Percentiles rank a stretch among this genome's conserved stretches.
Conservation (phyloP, 2,329 filamentous ascomycete genomes). For the Parastagonospora avenae region DNA sequence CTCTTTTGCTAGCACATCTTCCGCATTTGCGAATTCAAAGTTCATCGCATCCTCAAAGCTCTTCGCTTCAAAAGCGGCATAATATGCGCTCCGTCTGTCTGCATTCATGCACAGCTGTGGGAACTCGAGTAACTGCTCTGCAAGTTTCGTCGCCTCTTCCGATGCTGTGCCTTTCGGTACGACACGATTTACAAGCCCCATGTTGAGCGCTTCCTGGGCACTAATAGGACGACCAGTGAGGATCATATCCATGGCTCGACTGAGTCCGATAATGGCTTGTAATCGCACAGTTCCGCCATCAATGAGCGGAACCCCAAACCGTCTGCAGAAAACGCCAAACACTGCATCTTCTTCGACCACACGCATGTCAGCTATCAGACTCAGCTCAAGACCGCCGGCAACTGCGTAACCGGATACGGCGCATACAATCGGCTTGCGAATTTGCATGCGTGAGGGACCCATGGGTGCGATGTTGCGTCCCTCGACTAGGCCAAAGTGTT, state of each 20-base stretch:
- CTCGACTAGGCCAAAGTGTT: constrained; percentile 39
- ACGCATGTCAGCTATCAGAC: constrained; percentile 59
- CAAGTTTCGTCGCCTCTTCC: constrained; percentile 54
- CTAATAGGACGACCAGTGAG: constrained; percentile 58
- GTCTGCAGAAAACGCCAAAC: constrained; percentile 62
- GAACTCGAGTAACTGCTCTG: constrained; percentile 54
- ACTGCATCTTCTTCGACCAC: constrained; percentile 59
- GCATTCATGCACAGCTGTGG: constrained; percentile 59
- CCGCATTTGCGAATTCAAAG: constrained; percentile 55
- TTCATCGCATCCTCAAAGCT: constrained; percentile 58
- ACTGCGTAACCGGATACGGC: constrained; percentile 61
- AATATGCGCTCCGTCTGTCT: constrained; percentile 57
- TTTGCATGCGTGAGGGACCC: constrained; percentile 57
- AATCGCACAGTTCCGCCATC: constrained; percentile 60
- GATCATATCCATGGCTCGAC: constrained; percentile 62
- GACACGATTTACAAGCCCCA: constrained; percentile 60
- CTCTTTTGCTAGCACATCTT: constrained; percentile 51
- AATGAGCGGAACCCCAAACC: constrained; percentile 59
- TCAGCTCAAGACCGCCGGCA: constrained; percentile 60
- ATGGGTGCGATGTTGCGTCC: constrained; percentile 55
- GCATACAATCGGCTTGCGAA: constrained; percentile 59
- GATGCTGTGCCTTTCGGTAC: constrained; percentile 57
- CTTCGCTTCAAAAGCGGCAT: constrained; percentile 55
- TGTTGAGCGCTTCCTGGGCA: constrained; percentile 56
- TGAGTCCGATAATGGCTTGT: constrained; percentile 58